Evolutionary conservation across 1,284 basidiomycete species (phyloP), one percentile per base, ranked within the genome.

Genomic region (Cystobasidium slooffiae): DNA sequence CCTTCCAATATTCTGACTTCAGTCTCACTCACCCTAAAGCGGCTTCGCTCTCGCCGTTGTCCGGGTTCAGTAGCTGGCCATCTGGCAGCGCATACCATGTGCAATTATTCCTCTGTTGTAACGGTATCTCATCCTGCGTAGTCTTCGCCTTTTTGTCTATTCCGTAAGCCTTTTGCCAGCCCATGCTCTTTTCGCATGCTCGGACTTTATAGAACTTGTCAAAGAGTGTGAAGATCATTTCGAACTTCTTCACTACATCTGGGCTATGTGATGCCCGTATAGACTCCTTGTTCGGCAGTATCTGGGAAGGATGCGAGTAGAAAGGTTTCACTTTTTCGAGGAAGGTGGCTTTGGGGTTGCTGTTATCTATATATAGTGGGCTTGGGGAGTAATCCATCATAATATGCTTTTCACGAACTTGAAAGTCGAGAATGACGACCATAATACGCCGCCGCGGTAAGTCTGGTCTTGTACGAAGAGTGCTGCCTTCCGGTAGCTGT

Each of bases 371-470:
- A 49, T 63, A 59, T 37, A 75, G 14, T 7, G 73, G 65, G n/a
- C 20, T 52, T 18, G 63, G 43, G 12, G 51, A 59, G 41, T 68
- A 75, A 18, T 75, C 66, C 44, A 75, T 49, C 61, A 75, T 68
- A 18, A 31, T 58, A n/a, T 43, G 24, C 47, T 68, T 63, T 41
- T 75, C 73, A 9, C 43, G 65, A 5, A 67, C 63, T 46, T 68
- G 66, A 56, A 75, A 75, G 49, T 75, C 73, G 31, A 75, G 31
- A 16, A 58, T 58, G 12, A 68, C 43, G 10, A 75, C 59, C 73
- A 75, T 75, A 51, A 68, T 63, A 16, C 65, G n/a, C 9, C 73
- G 44, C 37, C 55, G 20, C 37, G 37, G 37, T 8, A 56, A 22
- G 18, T 59, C 66, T 22, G 53, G 14, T 18, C 43, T 31, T 22